phyloP scores from a whole-genome alignment of 495 filamentous ascomycete genomes.

The Penicillium cinerascens region DNA sequence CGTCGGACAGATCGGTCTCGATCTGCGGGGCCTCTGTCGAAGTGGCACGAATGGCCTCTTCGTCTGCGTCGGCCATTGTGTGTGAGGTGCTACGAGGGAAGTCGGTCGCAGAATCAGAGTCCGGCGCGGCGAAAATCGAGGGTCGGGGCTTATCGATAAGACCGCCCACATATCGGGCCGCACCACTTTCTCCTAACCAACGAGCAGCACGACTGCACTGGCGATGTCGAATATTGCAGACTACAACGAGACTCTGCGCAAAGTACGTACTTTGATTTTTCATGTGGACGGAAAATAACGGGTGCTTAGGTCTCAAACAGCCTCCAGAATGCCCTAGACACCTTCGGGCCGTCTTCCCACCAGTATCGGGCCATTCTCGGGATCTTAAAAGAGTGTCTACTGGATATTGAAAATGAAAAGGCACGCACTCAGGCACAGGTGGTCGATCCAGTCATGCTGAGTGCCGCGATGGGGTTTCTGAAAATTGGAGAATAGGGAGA shows the following conservation, averaged over 20 bases:
- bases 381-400: slow-evolving; percentile 37
- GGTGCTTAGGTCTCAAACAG: slow-evolving; percentile 36
- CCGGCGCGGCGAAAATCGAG: slow-evolving; percentile 7
- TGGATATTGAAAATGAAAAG: slow-evolving; percentile 26
- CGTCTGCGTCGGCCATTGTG: slow-evolving; percentile 49
- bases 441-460: slow-evolving; percentile 35
- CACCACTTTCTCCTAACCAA: not conserved
- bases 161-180: not conserved
- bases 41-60: slow-evolving; percentile 37
- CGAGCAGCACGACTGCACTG: not conserved
- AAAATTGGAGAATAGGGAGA: slow-evolving; percentile 26
- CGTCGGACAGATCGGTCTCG: slow-evolving; percentile 71
- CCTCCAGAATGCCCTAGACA: slow-evolving; percentile 40
- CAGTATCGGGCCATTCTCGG: slow-evolving; percentile 37
- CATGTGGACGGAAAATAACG: not conserved
- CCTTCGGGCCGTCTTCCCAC: slow-evolving; percentile 36
- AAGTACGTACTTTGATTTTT: slow-evolving; percentile 21
- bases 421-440: not conserved
- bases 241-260: slow-evolving; percentile 31
- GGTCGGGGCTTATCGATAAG: slow-evolving; percentile 23
- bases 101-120: slow-evolving; percentile 4
- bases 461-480: slow-evolving; percentile 39
- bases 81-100: not conserved
- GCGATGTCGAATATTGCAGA: slow-evolving; percentile 3
- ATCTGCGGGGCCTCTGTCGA: slow-evolving; percentile 28